A percentile compares a stretch with the other conserved stretches of the same genome.
Evolutionary conservation across 2,329 filamentous ascomycete species (phyloP).

Genomic region (Exophiala oligosperma): DNA sequence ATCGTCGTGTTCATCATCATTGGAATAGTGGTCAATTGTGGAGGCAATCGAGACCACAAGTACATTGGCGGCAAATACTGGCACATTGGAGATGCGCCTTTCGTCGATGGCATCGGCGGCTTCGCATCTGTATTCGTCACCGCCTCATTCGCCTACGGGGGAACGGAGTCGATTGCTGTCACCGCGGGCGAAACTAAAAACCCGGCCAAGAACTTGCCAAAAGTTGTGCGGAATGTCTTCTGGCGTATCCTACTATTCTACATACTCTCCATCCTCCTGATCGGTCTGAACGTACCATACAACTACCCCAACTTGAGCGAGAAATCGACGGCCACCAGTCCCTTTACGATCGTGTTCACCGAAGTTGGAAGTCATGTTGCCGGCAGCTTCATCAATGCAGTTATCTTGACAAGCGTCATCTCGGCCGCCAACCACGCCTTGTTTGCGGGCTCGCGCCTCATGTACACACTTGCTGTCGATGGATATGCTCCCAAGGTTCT

Average conservation of each 20-base stretch:
- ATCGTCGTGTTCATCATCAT: constrained; percentile 82
- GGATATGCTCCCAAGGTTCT: constrained; percentile 55
- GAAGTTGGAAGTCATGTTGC: constrained; percentile 51
- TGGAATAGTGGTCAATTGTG: constrained; percentile 47
- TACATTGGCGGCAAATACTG: constrained; percentile 73
- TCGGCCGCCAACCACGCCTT: constrained; percentile 70
- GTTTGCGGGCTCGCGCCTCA: constrained; percentile 52
- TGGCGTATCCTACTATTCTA: constrained; percentile 60
- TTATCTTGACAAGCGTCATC: constrained; percentile 71
- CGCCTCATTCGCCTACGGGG: constrained; percentile 40
- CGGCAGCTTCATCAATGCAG: constrained; percentile 72
- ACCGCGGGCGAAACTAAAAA: constrained; percentile 58
- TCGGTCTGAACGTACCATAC: constrained; percentile 51
- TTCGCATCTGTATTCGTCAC: constrained; percentile 56
- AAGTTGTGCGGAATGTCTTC: constrained; percentile 56
- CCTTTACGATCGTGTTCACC: constrained; percentile 53
- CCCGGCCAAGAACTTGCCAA: constrained; percentile 55
- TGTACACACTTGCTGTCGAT: constrained; percentile 51
- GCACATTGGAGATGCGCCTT: constrained; percentile 62
- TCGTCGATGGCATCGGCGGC: constrained; percentile 64
- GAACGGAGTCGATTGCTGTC: constrained; percentile 54
- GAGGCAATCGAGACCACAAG: constrained; percentile 63
- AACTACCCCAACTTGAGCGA: constrained; percentile 35
- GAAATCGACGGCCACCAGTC: constrained; percentile 55
- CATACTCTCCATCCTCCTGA: constrained; percentile 34